Evolutionary conservation across 108 stramenopile species (phyloP).

Genomic region (Nitzschia palea): DNA sequence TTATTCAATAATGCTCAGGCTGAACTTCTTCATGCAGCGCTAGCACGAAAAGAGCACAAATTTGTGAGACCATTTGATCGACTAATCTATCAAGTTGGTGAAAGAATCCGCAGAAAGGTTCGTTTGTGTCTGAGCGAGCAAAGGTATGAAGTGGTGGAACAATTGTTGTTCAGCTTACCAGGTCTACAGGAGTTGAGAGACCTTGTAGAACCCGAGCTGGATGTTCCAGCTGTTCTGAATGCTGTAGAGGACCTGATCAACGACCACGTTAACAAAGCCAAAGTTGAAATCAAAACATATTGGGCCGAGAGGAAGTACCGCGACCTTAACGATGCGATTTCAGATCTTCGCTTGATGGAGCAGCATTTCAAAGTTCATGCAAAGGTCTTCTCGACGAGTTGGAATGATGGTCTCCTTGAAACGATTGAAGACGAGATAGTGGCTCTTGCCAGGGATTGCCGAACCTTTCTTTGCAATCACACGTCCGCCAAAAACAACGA

Average conservation of each 20-base stretch:
- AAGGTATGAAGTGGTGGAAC: slow-evolving; percentile 43
- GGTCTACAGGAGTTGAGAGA: slow-evolving; percentile 35
- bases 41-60: neutral
- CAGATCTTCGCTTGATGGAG: slow-evolving; percentile 55
- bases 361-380: slow-evolving; percentile 45
- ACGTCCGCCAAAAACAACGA: slow-evolving; percentile 37
- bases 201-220: slow-evolving; percentile 47
- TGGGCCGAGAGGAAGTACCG: slow-evolving; percentile 57
- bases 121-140: slow-evolving; percentile 42
- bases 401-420: slow-evolving; percentile 51
- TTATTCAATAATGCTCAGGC: slow-evolving; percentile 53
- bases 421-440: slow-evolving; percentile 48
- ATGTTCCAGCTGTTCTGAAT: slow-evolving; percentile 19
- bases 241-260: slow-evolving; percentile 36
- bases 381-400: slow-evolving; percentile 46
- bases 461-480: slow-evolving; percentile 24
- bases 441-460: slow-evolving; percentile 36
- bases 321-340: slow-evolving; percentile 47
- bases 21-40: slow-evolving; percentile 12
- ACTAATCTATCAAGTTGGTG: slow-evolving; percentile 22
- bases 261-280: slow-evolving; percentile 38
- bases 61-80: slow-evolving; percentile 48
- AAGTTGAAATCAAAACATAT: slow-evolving; percentile 40
- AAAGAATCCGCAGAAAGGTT: slow-evolving; percentile 20
- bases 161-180: slow-evolving; percentile 33